Conservation (phyloP, 2,329 filamentous ascomycete genomes). For the Trichoderma afroharzianum region DNA sequence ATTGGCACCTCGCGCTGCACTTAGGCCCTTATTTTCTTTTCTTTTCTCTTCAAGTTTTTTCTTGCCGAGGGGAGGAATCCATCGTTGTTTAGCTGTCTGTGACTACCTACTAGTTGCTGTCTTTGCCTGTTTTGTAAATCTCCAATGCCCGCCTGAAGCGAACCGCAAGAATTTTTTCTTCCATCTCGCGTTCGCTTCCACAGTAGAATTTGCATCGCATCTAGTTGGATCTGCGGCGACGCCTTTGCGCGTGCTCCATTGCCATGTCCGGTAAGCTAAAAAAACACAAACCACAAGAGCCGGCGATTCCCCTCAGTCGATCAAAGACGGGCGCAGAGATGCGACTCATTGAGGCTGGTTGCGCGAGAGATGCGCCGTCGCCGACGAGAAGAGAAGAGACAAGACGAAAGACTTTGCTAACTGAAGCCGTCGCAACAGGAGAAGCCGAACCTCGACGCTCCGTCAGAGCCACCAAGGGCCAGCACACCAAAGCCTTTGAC, state of each 20-base stretch:
- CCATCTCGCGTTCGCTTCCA: constrained; percentile 12
- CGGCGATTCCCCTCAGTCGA: constrained; percentile 9
- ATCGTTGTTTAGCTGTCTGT: constrained; percentile 13
- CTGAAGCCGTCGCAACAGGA: constrained; percentile 27
- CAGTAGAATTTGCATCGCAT: constrained; percentile 7
- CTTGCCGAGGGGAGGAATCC: neutral
- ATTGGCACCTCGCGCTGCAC: constrained; percentile 29
- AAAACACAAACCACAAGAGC: neutral
- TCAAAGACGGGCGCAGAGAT: neutral
- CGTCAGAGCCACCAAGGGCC: constrained; percentile 92
- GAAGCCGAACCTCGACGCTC: constrained; percentile 83
- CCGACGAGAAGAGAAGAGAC: neutral
- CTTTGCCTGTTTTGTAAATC: constrained; percentile 10
- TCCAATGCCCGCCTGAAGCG: constrained; percentile 15
- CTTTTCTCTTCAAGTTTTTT: neutral
- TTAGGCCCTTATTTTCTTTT: constrained; percentile 18
- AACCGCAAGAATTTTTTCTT: constrained; percentile 1
- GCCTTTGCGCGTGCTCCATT: constrained; percentile 15
- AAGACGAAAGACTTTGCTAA: neutral
- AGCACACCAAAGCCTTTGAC: constrained; percentile 86
- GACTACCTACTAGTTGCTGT: constrained; percentile 15
- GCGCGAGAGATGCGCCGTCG: constrained; percentile 23
- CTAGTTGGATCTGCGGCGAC: constrained; percentile 11
- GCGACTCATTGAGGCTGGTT: neutral
- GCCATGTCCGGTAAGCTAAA: constrained; percentile 36